Conservation (phyloP, 1,139 yeast genomes). For the Blastobotrys serpentis region DNA sequence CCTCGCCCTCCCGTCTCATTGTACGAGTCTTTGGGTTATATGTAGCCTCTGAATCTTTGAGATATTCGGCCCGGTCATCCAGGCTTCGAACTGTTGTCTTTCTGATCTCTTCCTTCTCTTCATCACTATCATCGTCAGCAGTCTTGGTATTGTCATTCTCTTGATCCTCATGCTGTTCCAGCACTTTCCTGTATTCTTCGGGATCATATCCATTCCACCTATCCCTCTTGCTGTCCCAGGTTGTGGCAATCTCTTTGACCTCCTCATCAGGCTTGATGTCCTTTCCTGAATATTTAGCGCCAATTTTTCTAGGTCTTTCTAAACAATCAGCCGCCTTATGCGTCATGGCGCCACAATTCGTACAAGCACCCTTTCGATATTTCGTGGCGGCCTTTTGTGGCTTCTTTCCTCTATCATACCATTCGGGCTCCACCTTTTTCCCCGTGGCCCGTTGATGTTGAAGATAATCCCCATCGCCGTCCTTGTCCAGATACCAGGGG, state of each 20-base stretch:
- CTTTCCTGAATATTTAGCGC: constrained; percentile 39
- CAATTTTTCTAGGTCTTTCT: constrained; percentile 49
- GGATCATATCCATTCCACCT: constrained; percentile 75
- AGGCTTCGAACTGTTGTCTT: constrained; percentile 45
- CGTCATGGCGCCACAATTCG: constrained; percentile 52
- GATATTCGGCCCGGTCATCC: constrained; percentile 54
- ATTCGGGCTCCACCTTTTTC: constrained; percentile 30
- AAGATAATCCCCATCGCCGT: constrained; percentile 37
- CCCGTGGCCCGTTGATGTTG: constrained; percentile 51
- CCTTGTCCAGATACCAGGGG: constrained; percentile 50
- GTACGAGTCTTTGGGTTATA: constrained; percentile 61
- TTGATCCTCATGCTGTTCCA: constrained; percentile 35
- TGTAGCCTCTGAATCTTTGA: constrained; percentile 35
- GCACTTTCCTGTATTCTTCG: constrained; percentile 55
- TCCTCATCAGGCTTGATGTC: constrained; percentile 35
- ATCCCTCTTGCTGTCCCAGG: constrained; percentile 67
- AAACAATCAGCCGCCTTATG: constrained; percentile 51
- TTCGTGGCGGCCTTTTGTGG: constrained; percentile 34
- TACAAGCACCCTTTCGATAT: constrained; percentile 46
- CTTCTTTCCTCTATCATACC: constrained; percentile 36
- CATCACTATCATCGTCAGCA: constrained; percentile 22
- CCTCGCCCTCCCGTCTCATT: constrained; percentile 44
- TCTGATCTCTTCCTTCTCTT: constrained; percentile 18
- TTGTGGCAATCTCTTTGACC: constrained; percentile 37
- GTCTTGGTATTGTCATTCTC: constrained; percentile 7